Evolutionary conservation across 148 eudicot genomes (phyloP).

Genomic region (Nyssa sinensis): DNA sequence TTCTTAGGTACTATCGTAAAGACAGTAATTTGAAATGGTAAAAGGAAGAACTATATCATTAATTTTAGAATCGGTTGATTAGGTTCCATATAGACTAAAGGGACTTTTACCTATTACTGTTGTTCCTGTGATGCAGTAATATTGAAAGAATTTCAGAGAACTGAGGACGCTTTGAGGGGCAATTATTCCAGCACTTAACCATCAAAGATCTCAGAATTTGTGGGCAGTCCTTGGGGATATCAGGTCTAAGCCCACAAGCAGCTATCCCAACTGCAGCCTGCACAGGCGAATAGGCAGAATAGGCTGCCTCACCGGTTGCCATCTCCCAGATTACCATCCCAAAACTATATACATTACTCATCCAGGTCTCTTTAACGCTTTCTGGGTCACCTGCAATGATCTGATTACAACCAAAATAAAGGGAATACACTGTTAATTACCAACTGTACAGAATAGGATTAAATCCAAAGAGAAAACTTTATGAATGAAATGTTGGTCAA

Average conservation of each 20-base stretch:
- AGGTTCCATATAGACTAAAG: background rate
- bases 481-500: background rate
- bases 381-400: constrained; percentile 94
- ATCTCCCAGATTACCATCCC: constrained; percentile 95
- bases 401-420: constrained; percentile 35
- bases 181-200: constrained; percentile 81
- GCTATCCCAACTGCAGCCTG: constrained; percentile 97
- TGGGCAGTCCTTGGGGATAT: constrained; percentile 89
- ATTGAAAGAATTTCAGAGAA: constrained; percentile 66
- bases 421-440: background rate
- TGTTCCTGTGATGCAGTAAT: constrained; percentile 43
- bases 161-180: constrained; percentile 79
- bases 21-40: background rate
- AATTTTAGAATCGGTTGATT: background rate
- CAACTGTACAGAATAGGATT: background rate
- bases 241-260: constrained; percentile 97
- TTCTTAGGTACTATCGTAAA: constrained; percentile 7
- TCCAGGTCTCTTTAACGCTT: constrained; percentile 81
- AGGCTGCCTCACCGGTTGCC: constrained; percentile 85
- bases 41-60: constrained; percentile 21
- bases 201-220: constrained; percentile 61
- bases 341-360: constrained; percentile 89
- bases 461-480: background rate
- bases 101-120: constrained; percentile 34
- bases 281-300: constrained; percentile 88